Evolutionary conservation across 768 basidiomycete genomes (phyloP).

Genomic region (Mycena alexandri): DNA sequence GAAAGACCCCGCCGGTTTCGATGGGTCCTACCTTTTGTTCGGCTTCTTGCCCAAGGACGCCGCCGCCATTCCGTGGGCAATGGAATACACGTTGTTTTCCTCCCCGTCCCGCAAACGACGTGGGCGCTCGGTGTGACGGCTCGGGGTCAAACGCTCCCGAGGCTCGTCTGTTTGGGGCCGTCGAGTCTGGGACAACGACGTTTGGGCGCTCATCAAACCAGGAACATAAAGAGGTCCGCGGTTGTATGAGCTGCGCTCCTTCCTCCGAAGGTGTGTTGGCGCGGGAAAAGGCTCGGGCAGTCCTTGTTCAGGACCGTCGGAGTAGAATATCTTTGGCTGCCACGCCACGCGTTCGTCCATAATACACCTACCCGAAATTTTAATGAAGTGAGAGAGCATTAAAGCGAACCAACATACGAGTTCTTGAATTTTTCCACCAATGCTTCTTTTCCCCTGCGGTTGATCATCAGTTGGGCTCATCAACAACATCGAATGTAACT

Average conservation of each 20-base stretch:
- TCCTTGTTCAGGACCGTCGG: conserved; percentile 80
- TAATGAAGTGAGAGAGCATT: neutral
- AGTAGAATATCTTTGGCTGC: conserved; percentile 89
- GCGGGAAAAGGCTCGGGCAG: conserved; percentile 85
- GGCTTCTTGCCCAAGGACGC: conserved; percentile 24
- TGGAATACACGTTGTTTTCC: conserved; percentile 16
- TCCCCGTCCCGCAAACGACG: conserved; percentile 35
- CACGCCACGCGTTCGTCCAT: conserved; percentile 90
- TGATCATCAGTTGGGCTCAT: conserved; percentile 10
- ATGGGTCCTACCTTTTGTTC: conserved; percentile 22
- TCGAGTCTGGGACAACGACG: conserved; percentile 32
- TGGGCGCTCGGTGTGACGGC: conserved; percentile 31
- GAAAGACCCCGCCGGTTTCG: conserved; percentile 1
- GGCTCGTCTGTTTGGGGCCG: conserved; percentile 25
- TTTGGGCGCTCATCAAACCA: conserved; percentile 43
- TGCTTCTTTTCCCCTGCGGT: conserved; percentile 84
- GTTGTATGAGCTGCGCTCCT: conserved; percentile 86
- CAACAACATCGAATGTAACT: conserved; percentile 46
- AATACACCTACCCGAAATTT: conserved; percentile 58
- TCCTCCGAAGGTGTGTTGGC: conserved; percentile 84
- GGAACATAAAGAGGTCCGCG: conserved; percentile 79
- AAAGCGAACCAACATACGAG: conserved; percentile 52
- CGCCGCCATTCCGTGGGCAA: conserved; percentile 19
- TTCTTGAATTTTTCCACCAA: conserved; percentile 94
- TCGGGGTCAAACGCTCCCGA: conserved; percentile 23